Evolutionary conservation across 2,329 filamentous ascomycete species (phyloP).

Genomic region (Fusarium lateritium): DNA sequence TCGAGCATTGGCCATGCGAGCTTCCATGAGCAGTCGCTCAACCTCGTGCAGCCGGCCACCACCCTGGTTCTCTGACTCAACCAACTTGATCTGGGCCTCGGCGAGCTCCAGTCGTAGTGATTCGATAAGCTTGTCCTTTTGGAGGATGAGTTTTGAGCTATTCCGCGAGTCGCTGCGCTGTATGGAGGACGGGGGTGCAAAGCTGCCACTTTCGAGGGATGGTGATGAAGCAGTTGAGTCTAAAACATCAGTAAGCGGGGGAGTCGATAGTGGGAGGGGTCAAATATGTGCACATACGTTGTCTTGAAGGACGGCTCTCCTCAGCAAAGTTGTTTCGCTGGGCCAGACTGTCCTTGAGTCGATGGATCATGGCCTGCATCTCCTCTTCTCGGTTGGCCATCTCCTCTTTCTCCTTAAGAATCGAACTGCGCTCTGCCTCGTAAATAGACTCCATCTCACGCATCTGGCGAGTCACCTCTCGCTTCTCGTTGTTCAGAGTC

Average conservation of each 20-base stretch:
- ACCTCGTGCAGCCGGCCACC: conserved; percentile 90
- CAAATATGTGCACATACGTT: conserved; percentile 62
- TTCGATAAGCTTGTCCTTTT: conserved; percentile 98
- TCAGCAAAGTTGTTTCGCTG: conserved; percentile 76
- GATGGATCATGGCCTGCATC: conserved; percentile 89
- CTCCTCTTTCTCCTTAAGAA: conserved; percentile 93
- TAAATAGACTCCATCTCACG: conserved; percentile 94
- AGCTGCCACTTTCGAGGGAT: conserved; percentile 81
- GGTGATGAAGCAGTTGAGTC: conserved; percentile 71
- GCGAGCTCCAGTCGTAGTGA: conserved; percentile 91
- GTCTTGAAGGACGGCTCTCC: conserved; percentile 70
- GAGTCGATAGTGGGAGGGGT: conserved; percentile 1
- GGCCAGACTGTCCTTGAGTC: conserved; percentile 89
- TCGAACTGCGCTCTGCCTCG: conserved; percentile 88
- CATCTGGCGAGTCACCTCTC: conserved; percentile 85
- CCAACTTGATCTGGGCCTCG: conserved; percentile 94
- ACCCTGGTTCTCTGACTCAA: conserved; percentile 93
- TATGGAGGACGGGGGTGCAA: conserved; percentile 87
- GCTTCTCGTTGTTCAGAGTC: conserved; percentile 84
- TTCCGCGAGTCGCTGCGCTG: conserved; percentile 91
- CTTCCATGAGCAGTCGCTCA: conserved; percentile 91
- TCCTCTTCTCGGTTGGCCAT: conserved; percentile 88
- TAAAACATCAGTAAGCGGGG: conserved; percentile 42
- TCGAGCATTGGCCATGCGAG: conserved; percentile 94
- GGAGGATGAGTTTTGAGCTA: conserved; percentile 89